phyloP scores from a whole-genome alignment of 1,284 basidiomycete genomes.

The Ceratobasidium sp. region DNA sequence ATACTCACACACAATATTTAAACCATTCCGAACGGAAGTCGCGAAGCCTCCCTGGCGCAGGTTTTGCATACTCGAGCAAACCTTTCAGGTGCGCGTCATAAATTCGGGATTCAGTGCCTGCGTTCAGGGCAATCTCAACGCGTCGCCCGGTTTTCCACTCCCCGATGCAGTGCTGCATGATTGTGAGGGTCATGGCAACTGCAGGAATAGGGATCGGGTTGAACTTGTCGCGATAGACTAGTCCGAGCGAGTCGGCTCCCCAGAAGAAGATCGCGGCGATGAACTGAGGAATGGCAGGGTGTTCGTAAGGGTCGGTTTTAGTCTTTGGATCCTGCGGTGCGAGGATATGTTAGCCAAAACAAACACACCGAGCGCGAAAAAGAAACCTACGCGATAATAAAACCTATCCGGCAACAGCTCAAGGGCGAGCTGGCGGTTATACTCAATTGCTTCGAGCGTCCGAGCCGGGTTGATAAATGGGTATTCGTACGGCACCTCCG shows the following conservation, averaged over 20 bases:
- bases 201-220: constrained; percentile 11
- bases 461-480: constrained; percentile 1
- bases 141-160: constrained; percentile 15
- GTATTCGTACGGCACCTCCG: neutral
- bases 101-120: neutral
- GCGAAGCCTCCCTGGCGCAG: neutral
- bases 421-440: neutral
- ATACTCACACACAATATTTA: constrained; percentile 10
- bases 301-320: neutral
- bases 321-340: neutral
- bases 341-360: neutral
- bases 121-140: neutral
- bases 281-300: neutral
- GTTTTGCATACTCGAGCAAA: neutral
- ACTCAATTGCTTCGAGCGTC: neutral
- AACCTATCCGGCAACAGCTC: neutral
- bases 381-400: neutral
- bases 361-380: neutral
- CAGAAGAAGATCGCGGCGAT: constrained; percentile 7
- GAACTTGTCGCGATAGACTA: neutral
- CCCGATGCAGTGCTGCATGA: constrained; percentile 27
- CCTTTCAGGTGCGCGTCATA: constrained; percentile 5
- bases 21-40: neutral
- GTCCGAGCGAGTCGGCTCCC: neutral
- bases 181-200: constrained; percentile 16